These are phyloP conservation scores for Kwoniella dendrophila DNA, from an alignment of 768 basidiomycete species.

Conservation along the genomic window DNA sequence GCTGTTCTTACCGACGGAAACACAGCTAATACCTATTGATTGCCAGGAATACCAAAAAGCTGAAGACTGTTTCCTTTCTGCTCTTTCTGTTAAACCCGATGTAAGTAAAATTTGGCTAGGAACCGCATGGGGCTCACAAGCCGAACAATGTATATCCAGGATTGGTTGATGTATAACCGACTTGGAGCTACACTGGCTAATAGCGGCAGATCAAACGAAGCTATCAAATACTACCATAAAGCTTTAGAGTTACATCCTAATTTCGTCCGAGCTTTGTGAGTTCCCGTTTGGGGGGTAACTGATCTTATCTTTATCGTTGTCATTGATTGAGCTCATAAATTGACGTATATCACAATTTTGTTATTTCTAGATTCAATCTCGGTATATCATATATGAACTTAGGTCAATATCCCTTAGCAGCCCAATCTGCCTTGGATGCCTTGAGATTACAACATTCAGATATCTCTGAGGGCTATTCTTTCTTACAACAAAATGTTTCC, in stretches of 20 bases:
- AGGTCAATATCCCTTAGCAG: constrained; percentile 79
- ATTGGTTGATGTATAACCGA: constrained; percentile 93
- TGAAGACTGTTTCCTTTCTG: constrained; percentile 88
- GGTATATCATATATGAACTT: constrained; percentile 91
- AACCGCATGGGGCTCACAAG: not conserved
- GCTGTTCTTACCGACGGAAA: constrained; percentile 1
- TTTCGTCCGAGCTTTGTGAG: constrained; percentile 87
- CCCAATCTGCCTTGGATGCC: constrained; percentile 83
- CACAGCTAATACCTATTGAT: not conserved
- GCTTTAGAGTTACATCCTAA: constrained; percentile 91
- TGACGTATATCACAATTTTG: not conserved
- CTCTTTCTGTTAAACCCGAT: constrained; percentile 81
- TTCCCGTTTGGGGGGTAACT: not conserved
- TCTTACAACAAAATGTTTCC: not conserved
- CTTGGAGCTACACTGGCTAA: constrained; percentile 93
- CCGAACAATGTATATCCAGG: constrained; percentile 58
- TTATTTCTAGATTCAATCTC: constrained; percentile 74
- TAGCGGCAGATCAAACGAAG: constrained; percentile 88
- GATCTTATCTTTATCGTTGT: not conserved
- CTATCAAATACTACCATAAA: constrained; percentile 73
- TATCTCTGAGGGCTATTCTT: constrained; percentile 59
- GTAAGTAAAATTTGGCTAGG: constrained; percentile 58
- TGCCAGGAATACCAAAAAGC: constrained; percentile 84
- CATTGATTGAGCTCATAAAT: not conserved
- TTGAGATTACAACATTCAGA: constrained; percentile 86